A percentile compares a stretch with the other conserved stretches of the same genome.
Evolutionary conservation across 768 basidiomycete species (phyloP).

Genomic region (Auricularia auricula-judae): DNA sequence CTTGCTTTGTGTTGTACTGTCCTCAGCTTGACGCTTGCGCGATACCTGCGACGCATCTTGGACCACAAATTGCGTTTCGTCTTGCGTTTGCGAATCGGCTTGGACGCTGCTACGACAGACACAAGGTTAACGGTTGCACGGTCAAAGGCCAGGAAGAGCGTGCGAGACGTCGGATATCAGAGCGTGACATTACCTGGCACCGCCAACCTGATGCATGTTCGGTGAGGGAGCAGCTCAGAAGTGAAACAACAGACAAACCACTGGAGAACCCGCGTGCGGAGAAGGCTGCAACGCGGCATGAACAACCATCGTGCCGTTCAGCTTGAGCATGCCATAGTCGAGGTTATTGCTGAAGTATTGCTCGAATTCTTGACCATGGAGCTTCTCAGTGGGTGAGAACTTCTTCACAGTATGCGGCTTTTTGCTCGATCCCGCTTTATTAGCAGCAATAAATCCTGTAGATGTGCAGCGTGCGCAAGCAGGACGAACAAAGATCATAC

Average conservation of each 20-base stretch:
- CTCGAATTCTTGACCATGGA: not conserved
- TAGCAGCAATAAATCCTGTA: conserved; percentile 44
- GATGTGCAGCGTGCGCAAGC: too few species aligned
- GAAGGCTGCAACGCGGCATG: too few species aligned
- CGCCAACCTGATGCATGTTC: too few species aligned
- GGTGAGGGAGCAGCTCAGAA: too few species aligned
- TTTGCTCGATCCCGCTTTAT: not conserved
- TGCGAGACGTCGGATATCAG: too few species aligned
- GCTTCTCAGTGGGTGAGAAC: not conserved
- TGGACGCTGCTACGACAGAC: not conserved
- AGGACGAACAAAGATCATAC: conserved; percentile 22
- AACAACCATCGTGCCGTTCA: not conserved
- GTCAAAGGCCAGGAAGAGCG: too few species aligned
- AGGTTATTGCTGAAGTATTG: not conserved
- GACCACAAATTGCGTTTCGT: not conserved
- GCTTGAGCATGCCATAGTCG: not conserved
- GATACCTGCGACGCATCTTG: not conserved
- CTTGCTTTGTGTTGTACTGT: not conserved
- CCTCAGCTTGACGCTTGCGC: not conserved
- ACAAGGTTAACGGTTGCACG: too few species aligned
- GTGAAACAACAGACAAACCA: too few species aligned
- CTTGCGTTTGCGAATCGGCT: not conserved
- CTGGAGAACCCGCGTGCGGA: too few species aligned
- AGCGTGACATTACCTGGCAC: too few species aligned
- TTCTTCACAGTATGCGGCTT: not conserved